A percentile compares a stretch with the other conserved stretches of the same genome.
Conservation (phyloP, 2,329 filamentous ascomycete species). For the Aureobasidium leucospermi region DNA sequence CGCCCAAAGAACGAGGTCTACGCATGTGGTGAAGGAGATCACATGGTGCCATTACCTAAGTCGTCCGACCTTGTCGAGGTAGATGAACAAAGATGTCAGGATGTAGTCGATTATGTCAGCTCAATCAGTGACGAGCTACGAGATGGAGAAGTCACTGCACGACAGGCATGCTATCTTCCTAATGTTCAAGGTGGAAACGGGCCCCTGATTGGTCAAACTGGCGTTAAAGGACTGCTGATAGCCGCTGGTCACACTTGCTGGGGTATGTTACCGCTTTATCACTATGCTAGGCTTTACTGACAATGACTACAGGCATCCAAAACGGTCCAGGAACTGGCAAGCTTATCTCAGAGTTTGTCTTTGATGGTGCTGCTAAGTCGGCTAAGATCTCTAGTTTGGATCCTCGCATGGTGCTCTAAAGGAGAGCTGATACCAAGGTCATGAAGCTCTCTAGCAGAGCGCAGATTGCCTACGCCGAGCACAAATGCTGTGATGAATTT, state of each 20-base stretch:
- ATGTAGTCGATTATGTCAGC: slow-evolving; percentile 71
- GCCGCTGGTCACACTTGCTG: slow-evolving; percentile 93
- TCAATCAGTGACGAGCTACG: slow-evolving; percentile 46
- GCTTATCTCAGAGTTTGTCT: slow-evolving; percentile 40
- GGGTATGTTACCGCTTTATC: slow-evolving; percentile 44
- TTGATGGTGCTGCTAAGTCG: slow-evolving; percentile 37
- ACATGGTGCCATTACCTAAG: slow-evolving; percentile 63
- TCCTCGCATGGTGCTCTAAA: slow-evolving; percentile 27
- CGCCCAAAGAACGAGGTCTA: slow-evolving; percentile 85
- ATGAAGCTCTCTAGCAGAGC: too few species aligned
- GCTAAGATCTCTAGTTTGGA: slow-evolving; percentile 36
- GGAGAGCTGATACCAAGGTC: too few species aligned
- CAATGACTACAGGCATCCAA: slow-evolving; percentile 53
- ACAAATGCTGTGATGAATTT: too few species aligned
- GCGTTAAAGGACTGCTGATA: slow-evolving; percentile 65
- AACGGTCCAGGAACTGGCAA: slow-evolving; percentile 74
- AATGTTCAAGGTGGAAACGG: slow-evolving; percentile 57
- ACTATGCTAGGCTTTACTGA: not conserved
- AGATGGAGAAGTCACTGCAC: slow-evolving; percentile 53
- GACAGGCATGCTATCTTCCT: slow-evolving; percentile 91
- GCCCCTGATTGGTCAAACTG: slow-evolving; percentile 71
- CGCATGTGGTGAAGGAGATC: slow-evolving; percentile 86
- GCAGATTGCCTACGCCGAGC: too few species aligned
- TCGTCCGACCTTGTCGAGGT: slow-evolving; percentile 68
- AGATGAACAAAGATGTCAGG: slow-evolving; percentile 71